A percentile compares a stretch with the other conserved stretches of the same genome.
Evolutionary conservation across 805 yeast species (phyloP).

Genomic region (Candida quercuum): DNA sequence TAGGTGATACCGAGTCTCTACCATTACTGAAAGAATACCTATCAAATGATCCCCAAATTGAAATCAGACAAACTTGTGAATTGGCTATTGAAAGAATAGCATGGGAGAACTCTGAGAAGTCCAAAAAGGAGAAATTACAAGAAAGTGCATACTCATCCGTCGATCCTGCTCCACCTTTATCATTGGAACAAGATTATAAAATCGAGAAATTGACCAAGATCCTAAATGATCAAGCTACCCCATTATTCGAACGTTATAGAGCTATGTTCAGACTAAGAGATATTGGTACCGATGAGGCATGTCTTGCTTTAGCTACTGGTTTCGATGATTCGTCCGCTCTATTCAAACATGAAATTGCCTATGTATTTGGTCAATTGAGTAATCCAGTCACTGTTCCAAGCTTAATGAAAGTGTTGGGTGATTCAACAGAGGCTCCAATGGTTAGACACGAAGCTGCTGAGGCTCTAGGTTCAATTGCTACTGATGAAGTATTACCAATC

Average conservation of each 20-base stretch:
- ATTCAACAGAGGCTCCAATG: conserved; percentile 88
- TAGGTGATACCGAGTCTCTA: conserved; percentile 75
- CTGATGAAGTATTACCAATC: conserved; percentile 91
- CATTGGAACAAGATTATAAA: conserved; percentile 54
- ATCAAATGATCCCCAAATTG: conserved; percentile 72
- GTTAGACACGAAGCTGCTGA: conserved; percentile 99
- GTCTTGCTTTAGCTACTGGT: conserved; percentile 86
- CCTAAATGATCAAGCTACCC: conserved; percentile 69
- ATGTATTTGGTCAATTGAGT: conserved; percentile 95
- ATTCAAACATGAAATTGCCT: conserved; percentile 96
- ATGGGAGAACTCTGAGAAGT: conserved; percentile 75
- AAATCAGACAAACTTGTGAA: conserved; percentile 96
- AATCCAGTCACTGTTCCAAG: conserved; percentile 91
- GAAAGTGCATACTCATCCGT: conserved; percentile 77
- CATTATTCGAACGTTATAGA: conserved; percentile 91
- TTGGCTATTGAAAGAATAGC: conserved; percentile 91
- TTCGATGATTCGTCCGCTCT: conserved; percentile 87
- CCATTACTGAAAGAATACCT: conserved; percentile 58
- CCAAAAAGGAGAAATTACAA: conserved; percentile 66
- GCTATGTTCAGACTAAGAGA: conserved; percentile 98
- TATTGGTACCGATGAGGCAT: conserved; percentile 88
- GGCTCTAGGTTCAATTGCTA: conserved; percentile 94
- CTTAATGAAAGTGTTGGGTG: conserved; percentile 72
- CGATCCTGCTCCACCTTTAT: conserved; percentile 98
- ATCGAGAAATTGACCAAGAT: conserved; percentile 60